Evolutionary conservation across 352 stramenopile species (phyloP), one percentile per base, ranked within the genome.

Genomic region (Pythium guiyangense): DNA sequence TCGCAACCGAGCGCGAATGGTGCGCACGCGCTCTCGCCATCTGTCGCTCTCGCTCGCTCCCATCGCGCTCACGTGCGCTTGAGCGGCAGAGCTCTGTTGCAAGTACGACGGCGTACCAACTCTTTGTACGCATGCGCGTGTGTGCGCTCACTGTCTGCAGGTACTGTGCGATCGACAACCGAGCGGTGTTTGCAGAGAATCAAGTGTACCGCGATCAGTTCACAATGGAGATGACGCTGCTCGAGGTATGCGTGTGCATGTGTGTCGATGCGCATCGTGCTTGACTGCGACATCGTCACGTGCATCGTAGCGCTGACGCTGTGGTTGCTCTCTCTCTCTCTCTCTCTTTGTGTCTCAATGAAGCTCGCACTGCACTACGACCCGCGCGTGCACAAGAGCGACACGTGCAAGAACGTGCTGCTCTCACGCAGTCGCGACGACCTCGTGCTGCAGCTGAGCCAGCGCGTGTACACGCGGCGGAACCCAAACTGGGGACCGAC

Each of bases 401-500:
- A 57, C 12, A 43, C 43, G 27, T 57, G 52, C 52, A 57, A 57
- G 39, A 42, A 57, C 52, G 52, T 57, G 52, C 20, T 57, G 26
- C 52, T 57, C 26, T 31, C 52, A 18, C 52, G 52, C 26, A 50
- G 40, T 31, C 26, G 42, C 42, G 52, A 57, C 42, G 52, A 57
- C 26, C 52, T 57, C 6, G 40, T 50, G 6, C 6, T 57, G 26
- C 52, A 57, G 52, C 52, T 57, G 26, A 57, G 52, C 42, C 25
- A 57, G 52, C 52, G 52, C 26, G 52, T 57, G 42, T 57, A 57
- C 42, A 57, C 52, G 40, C 52, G 52, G 10, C 52, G 52, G 37
- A 57, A 57, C 42, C 52, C 52, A 12, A n/a, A 35, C 20, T 57
- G 52, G 52, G 40, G 42, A 6, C 52, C 52, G 52, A 35, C 52